Conservation (phyloP, 1,284 basidiomycete genomes). For the Fereydounia khargensis region DNA sequence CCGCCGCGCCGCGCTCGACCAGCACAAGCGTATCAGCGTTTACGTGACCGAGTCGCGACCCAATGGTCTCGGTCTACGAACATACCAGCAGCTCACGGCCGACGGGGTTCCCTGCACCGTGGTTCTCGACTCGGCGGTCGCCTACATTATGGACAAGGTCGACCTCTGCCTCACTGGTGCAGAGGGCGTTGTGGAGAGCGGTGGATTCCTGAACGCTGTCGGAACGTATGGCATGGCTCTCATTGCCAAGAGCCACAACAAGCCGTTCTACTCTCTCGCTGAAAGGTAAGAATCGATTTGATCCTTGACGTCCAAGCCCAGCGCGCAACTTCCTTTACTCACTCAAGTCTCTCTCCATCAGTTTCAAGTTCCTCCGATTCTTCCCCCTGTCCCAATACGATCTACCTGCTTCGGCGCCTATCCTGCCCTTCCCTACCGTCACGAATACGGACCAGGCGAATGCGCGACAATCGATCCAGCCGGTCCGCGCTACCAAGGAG, state of each 20-base stretch:
- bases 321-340: not conserved
- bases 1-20: conserved; percentile 70
- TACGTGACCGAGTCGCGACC: conserved; percentile 95
- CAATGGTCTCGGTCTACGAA: conserved; percentile 63
- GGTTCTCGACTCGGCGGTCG: conserved; percentile 91
- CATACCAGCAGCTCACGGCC: conserved; percentile 58
- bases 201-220: conserved; percentile 64
- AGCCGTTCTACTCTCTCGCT: conserved; percentile 93
- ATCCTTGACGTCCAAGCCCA: not conserved
- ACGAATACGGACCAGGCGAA: not conserved
- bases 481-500: not conserved
- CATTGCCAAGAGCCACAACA: conserved; percentile 88
- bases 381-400: conserved; percentile 97
- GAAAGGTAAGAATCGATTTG: conserved; percentile 62
- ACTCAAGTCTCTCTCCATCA: conserved; percentile 4
- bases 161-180: conserved; percentile 94
- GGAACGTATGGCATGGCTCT: conserved; percentile 96
- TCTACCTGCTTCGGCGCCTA: conserved; percentile 64
- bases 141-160: conserved; percentile 92
- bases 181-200: conserved; percentile 94
- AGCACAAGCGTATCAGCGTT: conserved; percentile 85
- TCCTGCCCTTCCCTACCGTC: conserved; percentile 33
- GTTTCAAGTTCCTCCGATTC: conserved; percentile 95
- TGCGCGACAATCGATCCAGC: not conserved
- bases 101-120: conserved; percentile 91